Base-by-base conservation (phyloP, 306 rosid genomes). In the Ormosia semicastrata region DNA sequence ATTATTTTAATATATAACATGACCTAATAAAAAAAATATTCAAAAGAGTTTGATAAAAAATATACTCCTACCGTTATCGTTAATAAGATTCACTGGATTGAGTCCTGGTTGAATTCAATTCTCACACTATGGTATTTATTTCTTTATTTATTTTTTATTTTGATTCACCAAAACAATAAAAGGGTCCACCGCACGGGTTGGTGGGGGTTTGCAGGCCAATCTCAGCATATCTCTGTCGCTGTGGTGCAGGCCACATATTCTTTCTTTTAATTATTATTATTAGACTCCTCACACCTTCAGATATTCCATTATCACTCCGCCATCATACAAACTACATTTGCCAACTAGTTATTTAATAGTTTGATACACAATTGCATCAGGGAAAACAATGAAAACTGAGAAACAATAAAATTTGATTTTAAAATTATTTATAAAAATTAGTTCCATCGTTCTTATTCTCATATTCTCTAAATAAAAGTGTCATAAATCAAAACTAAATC, bases 191-290 rank as follows among this genome's bases (percentile, higher is more conserved):
- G 6, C 83, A 64, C 74, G 66, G 40, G 43, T 81, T 64, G 36
- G 14, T 65, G 80, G 60, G 56, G 85, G 17, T 40, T 8, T 32
- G 75, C 12, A 29, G 67, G 75, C 44, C 65, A 17, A 36, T 64
- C 49, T 66, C 75, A 50, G 66, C 75, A 66, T 29, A 66, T 77
- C 66, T 77, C 33, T 77, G 81, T 75, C 72, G 70, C 70, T 33
- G 30, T 3, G 43, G 66, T 57, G 79, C 49, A 24, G 40, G 30
- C 53, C 39, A 14, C 68, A 3, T 17, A 2, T 64, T 64, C 67
- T 12, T 62, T 33, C 64, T 33, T 33, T 12, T 14, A 8, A 62
- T 62, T 60, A 58, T 58, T 10, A 12, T 10, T 12, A 5, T 12
- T 30, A 10, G 66, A 60, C 46, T 64, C 6, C 8, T 14, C 47